Evolutionary conservation across 2,329 filamentous ascomycete genomes (phyloP).

Genomic region (Endothia cerciana): DNA sequence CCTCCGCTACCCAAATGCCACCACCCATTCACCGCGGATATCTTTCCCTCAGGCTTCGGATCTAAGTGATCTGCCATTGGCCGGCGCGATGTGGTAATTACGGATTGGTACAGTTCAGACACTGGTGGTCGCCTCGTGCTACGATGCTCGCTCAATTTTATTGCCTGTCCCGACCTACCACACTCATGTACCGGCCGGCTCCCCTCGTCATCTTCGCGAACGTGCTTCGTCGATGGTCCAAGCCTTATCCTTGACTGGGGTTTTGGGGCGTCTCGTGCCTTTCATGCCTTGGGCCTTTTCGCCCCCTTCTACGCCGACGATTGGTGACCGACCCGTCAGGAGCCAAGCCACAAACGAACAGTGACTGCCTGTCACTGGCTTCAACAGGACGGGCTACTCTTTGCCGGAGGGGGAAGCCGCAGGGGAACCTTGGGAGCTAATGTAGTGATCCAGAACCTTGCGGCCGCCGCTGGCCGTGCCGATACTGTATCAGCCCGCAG

Average conservation of each 20-base stretch:
- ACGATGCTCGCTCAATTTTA: constrained; percentile 1
- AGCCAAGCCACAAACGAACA: constrained; percentile 6
- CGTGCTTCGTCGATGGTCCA: background rate
- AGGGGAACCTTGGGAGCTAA: constrained; percentile 16
- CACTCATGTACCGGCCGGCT: background rate
- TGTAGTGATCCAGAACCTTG: constrained; percentile 19
- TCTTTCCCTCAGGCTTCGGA: constrained; percentile 22
- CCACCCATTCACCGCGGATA: background rate
- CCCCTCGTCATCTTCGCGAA: background rate
- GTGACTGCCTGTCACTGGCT: constrained; percentile 7
- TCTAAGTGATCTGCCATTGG: constrained; percentile 20
- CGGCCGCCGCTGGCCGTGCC: constrained; percentile 9
- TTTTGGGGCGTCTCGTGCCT: background rate
- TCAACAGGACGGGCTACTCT: constrained; percentile 5
- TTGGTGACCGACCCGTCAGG: background rate
- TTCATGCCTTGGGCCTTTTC: background rate
- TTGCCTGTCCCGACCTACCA: background rate
- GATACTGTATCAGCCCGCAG: background rate
- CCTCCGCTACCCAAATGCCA: background rate
- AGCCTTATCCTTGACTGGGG: background rate
- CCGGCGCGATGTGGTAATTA: constrained; percentile 15
- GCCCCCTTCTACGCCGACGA: background rate
- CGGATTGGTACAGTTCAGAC: constrained; percentile 26
- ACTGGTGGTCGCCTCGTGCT: constrained; percentile 17
- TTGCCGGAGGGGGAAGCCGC: background rate